Evolutionary conservation across 495 filamentous ascomycete species (phyloP).

Genomic region (Penicillium soppii): DNA sequence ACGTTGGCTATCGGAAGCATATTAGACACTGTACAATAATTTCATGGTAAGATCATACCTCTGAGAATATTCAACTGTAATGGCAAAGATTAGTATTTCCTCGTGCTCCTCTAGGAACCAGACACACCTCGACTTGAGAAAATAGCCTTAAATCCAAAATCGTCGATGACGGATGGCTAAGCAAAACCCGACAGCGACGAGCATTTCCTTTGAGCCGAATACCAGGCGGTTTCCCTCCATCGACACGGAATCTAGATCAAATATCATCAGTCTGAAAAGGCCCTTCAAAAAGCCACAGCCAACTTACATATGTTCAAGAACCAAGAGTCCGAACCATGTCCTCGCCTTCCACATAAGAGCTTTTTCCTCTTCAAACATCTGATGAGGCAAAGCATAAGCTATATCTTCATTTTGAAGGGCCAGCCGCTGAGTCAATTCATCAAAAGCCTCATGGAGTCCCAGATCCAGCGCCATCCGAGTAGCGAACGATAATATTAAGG

Average conservation of each 20-base stretch:
- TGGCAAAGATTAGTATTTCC: conserved; percentile 5
- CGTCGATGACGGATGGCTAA: conserved; percentile 41
- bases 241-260: conserved; percentile 42
- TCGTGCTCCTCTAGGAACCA: not conserved
- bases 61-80: conserved; percentile 43
- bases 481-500: conserved; percentile 45
- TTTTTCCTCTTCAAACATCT: conserved; percentile 27
- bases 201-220: conserved; percentile 39
- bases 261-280: conserved; percentile 1
- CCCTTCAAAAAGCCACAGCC: not conserved
- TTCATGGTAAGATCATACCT: conserved; percentile 20
- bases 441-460: conserved; percentile 41
- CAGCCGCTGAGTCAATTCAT: conserved; percentile 34
- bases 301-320: conserved; percentile 47
- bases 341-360: conserved; percentile 39
- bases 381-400: conserved; percentile 6
- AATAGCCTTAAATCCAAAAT: conserved; percentile 49
- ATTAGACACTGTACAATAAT: not conserved
- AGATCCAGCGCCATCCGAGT: conserved; percentile 48
- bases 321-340: conserved; percentile 47
- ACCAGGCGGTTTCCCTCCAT: conserved; percentile 49
- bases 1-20: conserved; percentile 25
- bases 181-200: conserved; percentile 43
- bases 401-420: conserved; percentile 28
- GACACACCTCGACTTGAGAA: conserved; percentile 50